Evolutionary conservation across 75 land plant species (phyloP).

Genomic region (Selaginella moellendorffii): DNA sequence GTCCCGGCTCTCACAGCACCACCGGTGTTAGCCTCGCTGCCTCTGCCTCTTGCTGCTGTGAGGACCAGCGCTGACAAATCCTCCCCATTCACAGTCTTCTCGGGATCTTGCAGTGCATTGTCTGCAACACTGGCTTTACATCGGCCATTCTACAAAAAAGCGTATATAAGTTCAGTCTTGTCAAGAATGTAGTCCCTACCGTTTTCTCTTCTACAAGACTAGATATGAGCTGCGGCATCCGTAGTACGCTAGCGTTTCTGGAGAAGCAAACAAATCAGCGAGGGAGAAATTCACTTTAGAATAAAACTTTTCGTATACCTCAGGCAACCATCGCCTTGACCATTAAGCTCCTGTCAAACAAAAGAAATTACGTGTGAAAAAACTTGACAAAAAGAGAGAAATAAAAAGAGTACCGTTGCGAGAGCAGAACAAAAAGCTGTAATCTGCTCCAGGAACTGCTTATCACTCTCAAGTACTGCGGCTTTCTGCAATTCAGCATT

Average conservation of each 20-base stretch:
- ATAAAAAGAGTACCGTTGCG: background rate
- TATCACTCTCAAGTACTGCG: background rate
- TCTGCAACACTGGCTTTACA: background rate
- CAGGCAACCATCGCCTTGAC: background rate
- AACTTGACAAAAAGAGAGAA: background rate
- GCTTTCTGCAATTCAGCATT: conserved; percentile 1
- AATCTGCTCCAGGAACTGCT: background rate
- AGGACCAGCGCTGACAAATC: background rate
- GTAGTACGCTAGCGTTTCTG: background rate
- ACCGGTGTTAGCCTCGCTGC: background rate
- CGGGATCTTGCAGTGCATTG: background rate
- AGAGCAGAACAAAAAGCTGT: background rate
- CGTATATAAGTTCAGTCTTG: background rate
- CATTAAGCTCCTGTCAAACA: background rate
- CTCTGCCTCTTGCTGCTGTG: background rate
- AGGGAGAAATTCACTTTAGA: background rate
- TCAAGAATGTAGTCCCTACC: background rate
- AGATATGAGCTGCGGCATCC: background rate
- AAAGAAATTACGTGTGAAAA: background rate
- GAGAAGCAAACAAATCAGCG: background rate
- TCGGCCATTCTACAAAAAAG: background rate
- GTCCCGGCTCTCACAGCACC: background rate
- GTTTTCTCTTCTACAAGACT: background rate
- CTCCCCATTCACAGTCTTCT: background rate
- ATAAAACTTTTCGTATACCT: background rate